Base-by-base conservation (phyloP, 179 eudicot species). In the Silene noctiflora region DNA sequence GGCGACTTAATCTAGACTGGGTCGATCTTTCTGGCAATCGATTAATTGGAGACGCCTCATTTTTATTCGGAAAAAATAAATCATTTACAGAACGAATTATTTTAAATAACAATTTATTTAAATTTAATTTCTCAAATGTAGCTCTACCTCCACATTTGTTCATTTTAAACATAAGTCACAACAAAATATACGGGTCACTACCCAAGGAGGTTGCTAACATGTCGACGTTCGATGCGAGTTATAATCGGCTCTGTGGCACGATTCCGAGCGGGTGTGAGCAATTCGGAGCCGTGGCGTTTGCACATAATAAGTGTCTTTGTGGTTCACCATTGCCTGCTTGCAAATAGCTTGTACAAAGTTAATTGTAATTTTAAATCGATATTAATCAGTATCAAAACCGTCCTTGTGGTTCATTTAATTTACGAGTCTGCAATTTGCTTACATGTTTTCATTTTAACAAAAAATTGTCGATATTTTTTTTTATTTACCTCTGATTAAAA, bases 221-320 rank as follows among this genome's bases (percentile, higher is more conserved):
- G 24, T 24, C 64, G 4, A 27, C 58, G 0, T 20, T 80, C 2
- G 68, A 76, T 33, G 25, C 74, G 21, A 76, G 80, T 29, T 72
- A 76, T 33, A 80, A 80, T 48, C 74, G 20, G 11, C 80, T 81
- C 22, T 81, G 83, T 33, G 78, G 83, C 14, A 14, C 55, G 4
- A 81, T 81, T 21, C 83, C 83, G 4, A 29, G 24, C 16, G 70
- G 74, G 4, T 46, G 55, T 25, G 73, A 67, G 27, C 24, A 7
- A 12, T 73, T 72, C 3, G 64, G 62, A 21, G 35, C 55, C 0
- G 29, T 19, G 0, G 22, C 58, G 0, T 81, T 77, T 77, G 25
- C 27, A 0, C 71, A 77, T 14, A 81, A 81, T 53, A 77, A 46
- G 61, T 81, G 83, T 46, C 80, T 81, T 24, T 81, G 83, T 73